Evolutionary conservation across 495 filamentous ascomycete species (phyloP).

Genomic region (Trichodelitschia bisporula): DNA sequence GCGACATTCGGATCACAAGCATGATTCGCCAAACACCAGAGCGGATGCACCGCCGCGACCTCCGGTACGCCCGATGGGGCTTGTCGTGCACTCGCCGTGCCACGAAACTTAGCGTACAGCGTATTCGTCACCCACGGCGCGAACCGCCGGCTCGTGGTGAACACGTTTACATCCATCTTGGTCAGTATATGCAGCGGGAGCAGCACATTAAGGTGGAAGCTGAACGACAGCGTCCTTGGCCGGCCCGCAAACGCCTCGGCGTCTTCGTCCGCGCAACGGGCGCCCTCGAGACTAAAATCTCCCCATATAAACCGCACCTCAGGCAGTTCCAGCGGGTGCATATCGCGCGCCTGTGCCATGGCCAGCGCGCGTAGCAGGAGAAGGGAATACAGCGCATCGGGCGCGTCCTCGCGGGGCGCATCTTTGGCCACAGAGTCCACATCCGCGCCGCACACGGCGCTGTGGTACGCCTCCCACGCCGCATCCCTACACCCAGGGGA

Average conservation of each 20-base stretch:
- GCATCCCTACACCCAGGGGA: constrained; percentile 40
- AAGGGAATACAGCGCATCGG: constrained; percentile 42
- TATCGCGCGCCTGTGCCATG: constrained; percentile 58
- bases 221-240: constrained; percentile 53
- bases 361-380: constrained; percentile 44
- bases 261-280: background rate
- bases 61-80: constrained; percentile 52
- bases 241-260: background rate
- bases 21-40: constrained; percentile 74
- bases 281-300: constrained; percentile 21
- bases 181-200: constrained; percentile 64
- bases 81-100: constrained; percentile 65
- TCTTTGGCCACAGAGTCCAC: constrained; percentile 57
- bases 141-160: constrained; percentile 31
- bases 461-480: constrained; percentile 60
- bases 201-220: constrained; percentile 63
- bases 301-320: constrained; percentile 92
- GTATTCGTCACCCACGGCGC: constrained; percentile 82
- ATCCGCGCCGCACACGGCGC: constrained; percentile 63
- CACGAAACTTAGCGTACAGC: constrained; percentile 77
- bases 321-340: constrained; percentile 59
- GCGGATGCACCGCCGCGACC: constrained; percentile 50
- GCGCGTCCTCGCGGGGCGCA: constrained; percentile 41
- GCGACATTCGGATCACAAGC: constrained; percentile 79
- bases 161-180: constrained; percentile 79